These are phyloP conservation scores for Ceratocystis lukuohia DNA, from an alignment of 2,329 filamentous ascomycete species.

Conservation along the genomic window DNA sequence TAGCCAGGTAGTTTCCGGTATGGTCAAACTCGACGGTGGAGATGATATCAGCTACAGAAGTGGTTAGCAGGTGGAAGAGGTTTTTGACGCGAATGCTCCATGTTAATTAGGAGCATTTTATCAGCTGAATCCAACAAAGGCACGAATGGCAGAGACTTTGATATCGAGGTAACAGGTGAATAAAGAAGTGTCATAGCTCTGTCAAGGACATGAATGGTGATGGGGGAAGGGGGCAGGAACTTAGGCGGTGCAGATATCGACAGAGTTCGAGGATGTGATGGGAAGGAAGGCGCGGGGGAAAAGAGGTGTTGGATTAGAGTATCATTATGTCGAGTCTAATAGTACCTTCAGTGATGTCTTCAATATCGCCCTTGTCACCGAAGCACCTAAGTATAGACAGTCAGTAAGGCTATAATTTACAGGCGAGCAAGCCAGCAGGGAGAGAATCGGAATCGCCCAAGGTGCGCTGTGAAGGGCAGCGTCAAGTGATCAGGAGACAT, in stretches of 20 bases:
- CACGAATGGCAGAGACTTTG: background rate
- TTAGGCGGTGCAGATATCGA: background rate
- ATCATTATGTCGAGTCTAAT: conserved; percentile 9
- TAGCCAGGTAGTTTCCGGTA: conserved; percentile 77
- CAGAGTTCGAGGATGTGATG: background rate
- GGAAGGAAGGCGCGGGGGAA: background rate
- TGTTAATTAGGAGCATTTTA: background rate
- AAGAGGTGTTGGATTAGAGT: background rate
- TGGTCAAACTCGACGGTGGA: conserved; percentile 85
- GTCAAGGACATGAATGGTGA: background rate
- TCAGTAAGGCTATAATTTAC: conserved; percentile 4
- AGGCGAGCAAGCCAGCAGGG: background rate
- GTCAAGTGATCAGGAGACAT: conserved; percentile 33
- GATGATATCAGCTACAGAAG: conserved; percentile 63
- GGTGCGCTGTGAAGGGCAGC: background rate
- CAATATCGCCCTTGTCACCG: conserved; percentile 97
- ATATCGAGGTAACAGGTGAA: background rate
- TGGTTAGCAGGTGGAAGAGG: conserved; percentile 3
- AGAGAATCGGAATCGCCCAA: background rate
- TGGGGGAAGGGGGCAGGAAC: background rate
- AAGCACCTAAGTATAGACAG: conserved; percentile 58
- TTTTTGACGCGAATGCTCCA: background rate
- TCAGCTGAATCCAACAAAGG: background rate
- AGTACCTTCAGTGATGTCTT: conserved; percentile 93
- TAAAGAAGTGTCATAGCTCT: background rate